Base-by-base conservation (phyloP, 805 yeast genomes). In the Blastobotrys peoriensis region DNA sequence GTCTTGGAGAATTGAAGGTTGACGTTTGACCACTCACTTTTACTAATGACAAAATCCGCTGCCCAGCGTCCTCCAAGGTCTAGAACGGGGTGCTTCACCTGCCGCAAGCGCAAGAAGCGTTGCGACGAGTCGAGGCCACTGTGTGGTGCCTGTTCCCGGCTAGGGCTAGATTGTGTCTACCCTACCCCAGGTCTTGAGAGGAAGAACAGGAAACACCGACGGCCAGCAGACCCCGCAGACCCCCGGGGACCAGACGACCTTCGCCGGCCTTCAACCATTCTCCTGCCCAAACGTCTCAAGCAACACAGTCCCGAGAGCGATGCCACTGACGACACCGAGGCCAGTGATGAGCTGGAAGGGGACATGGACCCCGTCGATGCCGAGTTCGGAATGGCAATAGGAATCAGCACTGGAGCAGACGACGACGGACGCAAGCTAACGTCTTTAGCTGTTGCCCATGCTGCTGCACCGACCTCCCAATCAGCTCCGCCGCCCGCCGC, bases 101-200 rank as follows among this genome's bases (percentile, higher is more conserved):
- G 95, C 54, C 73, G 93, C 37, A 76, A 75, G 47, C 64, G 95
- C 20, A 85, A 85, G 68, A 85, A 83, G 59, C 71, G 88, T 44
- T 85, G 94, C 52, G 83, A 86, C 56, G 93, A 85, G 58, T 66
- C 71, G 1, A 71, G 71, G 44, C 94, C 94, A 3, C 61, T 60
- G 20, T 85, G 95, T 56, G 59, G 67, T 1, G 88, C 84, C 54
- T 85, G 94, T 61, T 51, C 62, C n/a, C 65, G 93, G 42, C 67
- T 85, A 20, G 69, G 78, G 9, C 66, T 84, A 40, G 73, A 69
- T 43, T 85, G 95, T 58, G 67, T 71, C 20, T 85, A 91, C 84
- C 93, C 94, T 16, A 62, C 60, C 15, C 86, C 88, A 0, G 91
- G 89, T 5, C 69, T 73, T 9, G 84, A 78, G 58, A 47, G 61